A percentile compares a stretch with the other conserved stretches of the same genome.
Conservation (phyloP, 2,329 filamentous ascomycete species). For the Pseudogymnoascus sp. region DNA sequence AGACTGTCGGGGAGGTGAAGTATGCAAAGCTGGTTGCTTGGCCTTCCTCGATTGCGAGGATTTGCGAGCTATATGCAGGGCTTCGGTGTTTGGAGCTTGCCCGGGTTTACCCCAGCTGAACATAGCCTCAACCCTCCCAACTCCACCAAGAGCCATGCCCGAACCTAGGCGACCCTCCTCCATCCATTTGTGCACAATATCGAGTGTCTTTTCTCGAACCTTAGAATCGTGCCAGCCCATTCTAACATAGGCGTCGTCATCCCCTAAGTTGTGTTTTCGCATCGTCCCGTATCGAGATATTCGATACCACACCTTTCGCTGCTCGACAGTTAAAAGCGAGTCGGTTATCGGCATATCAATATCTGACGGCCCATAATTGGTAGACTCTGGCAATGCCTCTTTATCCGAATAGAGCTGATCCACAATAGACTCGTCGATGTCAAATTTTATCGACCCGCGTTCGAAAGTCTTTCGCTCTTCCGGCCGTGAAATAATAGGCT, state of each 20-base stretch:
- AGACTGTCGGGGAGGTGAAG: not conserved
- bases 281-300: slow-evolving; percentile 52
- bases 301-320: slow-evolving; percentile 58
- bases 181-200: slow-evolving; percentile 57
- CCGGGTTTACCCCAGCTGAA: slow-evolving; percentile 44
- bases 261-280: slow-evolving; percentile 46
- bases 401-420: slow-evolving; percentile 23
- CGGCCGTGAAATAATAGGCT: not conserved
- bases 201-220: slow-evolving; percentile 44
- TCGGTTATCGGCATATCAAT: slow-evolving; percentile 29
- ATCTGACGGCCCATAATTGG: slow-evolving; percentile 16
- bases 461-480: slow-evolving; percentile 9
- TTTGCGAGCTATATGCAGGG: not conserved
- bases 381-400: not conserved
- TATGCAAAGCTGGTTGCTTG: not conserved
- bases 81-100: not conserved
- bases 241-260: slow-evolving; percentile 51
- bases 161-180: slow-evolving; percentile 53
- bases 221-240: slow-evolving; percentile 49
- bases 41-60: not conserved
- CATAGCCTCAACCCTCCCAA: slow-evolving; percentile 39
- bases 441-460: slow-evolving; percentile 20
- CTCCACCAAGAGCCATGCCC: slow-evolving; percentile 37
- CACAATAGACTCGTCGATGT: slow-evolving; percentile 20
- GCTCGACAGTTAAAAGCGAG: slow-evolving; percentile 43